Percentiles rank a stretch among this genome's conserved stretches.
Evolutionary conservation across 2,329 filamentous ascomycete species (phyloP).

Genomic region (Monosporascus ibericus): DNA sequence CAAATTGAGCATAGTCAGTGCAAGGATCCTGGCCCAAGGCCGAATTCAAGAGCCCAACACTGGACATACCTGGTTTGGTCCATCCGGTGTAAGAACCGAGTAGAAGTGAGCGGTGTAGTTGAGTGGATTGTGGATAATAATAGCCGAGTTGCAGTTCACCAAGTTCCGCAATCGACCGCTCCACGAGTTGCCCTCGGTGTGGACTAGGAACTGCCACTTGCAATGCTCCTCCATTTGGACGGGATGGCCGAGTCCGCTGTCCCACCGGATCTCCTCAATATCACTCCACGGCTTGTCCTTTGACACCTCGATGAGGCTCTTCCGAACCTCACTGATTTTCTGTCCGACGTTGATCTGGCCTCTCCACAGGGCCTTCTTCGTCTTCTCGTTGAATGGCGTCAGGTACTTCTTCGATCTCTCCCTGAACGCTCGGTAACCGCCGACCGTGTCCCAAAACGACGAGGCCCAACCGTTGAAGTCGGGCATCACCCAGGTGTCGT

Average conservation of each 20-base stretch:
- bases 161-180: constrained; percentile 49
- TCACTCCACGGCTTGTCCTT: constrained; percentile 1
- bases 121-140: constrained; percentile 37
- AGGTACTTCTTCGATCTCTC: constrained; percentile 2
- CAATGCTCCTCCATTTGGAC: constrained; percentile 47
- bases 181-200: constrained; percentile 47
- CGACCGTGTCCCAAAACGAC: constrained; percentile 38
- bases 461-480: constrained; percentile 49
- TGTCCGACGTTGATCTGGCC: constrained; percentile 3
- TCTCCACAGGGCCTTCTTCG: constrained; percentile 5
- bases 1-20: constrained; percentile 8
- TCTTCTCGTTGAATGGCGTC: constrained; percentile 3
- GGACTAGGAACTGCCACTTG: constrained; percentile 38
- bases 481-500: constrained; percentile 42
- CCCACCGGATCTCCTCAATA: constrained; percentile 3
- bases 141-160: constrained; percentile 41
- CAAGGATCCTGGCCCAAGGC: not conserved
- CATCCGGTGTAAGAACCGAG: constrained; percentile 28
- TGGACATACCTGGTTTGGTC: not conserved
- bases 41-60: constrained; percentile 27
- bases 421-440: constrained; percentile 36
- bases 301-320: constrained; percentile 1
- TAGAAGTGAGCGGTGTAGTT: constrained; percentile 42
- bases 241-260: constrained; percentile 33
- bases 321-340: constrained; percentile 1